Base-by-base conservation (phyloP, 225 moss, liverwort and hornwort genomes). In the Thuidium tamariscinum region DNA sequence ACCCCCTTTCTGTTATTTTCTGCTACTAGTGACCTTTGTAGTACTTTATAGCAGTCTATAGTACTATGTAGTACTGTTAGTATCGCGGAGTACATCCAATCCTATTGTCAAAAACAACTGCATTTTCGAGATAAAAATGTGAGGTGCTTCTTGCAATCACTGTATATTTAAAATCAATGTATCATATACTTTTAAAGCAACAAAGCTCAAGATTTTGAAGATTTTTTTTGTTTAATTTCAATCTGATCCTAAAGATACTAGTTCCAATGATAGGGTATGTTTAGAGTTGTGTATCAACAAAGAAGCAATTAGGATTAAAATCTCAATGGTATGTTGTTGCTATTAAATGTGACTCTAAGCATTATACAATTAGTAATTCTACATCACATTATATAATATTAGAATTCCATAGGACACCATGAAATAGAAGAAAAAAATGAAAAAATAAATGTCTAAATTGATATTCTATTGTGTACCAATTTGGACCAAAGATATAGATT, bases 401-500 rank as follows among this genome's bases (percentile, higher is more conserved):
- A 13, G 1, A 68, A 67, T 13, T 39, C 0, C 4, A 39, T 13
- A 13, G 2, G 23, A 68, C 1, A 67, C 37, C 4, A 7, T 2
- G 7, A 7, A 0, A 37, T 23, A 4, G 7, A 7, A 22, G 13
- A 25, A 41, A 0, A 39, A 39, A 68, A 2, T 67, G 37, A 68
- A 23, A 36, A 37, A 39, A 13, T 1, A 67, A 37, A 39, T 23
- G 4, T 22, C 20, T 39, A 37, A 23, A 68, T 23, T 39, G 7
- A 39, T 13, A 39, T 7, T 7, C 1, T 39, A 14, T 39, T 14
- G 7, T 8, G 0, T 39, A 8, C 13, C 68, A 68, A 68, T 13
- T 0, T 68, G 1, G 11, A 17, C 3, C n/a, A n/a, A n/a, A n/a
- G n/a, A n/a, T n/a, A 4, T 46, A 44, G 3, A 3, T 71, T n/a